Conservation (phyloP, 2,329 filamentous ascomycete genomes). For the Orbilia brochopaga region DNA sequence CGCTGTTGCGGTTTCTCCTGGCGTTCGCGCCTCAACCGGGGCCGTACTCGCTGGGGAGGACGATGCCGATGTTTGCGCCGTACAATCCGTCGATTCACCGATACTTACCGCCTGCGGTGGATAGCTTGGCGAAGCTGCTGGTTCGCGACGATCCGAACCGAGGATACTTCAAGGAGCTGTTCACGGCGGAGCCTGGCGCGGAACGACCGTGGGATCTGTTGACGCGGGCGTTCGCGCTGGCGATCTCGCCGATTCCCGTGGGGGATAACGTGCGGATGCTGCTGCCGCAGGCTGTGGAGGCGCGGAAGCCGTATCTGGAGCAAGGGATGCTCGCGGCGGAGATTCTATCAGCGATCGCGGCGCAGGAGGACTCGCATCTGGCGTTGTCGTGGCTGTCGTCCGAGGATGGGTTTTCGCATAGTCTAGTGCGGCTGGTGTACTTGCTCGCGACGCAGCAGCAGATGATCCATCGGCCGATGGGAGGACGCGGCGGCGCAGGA, state of each 20-base stretch:
- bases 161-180: slow-evolving; percentile 80
- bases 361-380: slow-evolving; percentile 72
- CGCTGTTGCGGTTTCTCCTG: slow-evolving; percentile 84
- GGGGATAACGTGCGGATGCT: slow-evolving; percentile 63
- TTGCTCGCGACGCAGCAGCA: slow-evolving; percentile 68
- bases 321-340: slow-evolving; percentile 90
- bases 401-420: slow-evolving; percentile 81
- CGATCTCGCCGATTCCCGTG: slow-evolving; percentile 78
- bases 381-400: slow-evolving; percentile 82
- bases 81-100: slow-evolving; percentile 83
- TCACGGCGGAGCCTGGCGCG: slow-evolving; percentile 72
- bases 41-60: slow-evolving; percentile 65
- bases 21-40: slow-evolving; percentile 83
- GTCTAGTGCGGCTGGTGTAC: slow-evolving; percentile 76
- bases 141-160: slow-evolving; percentile 93
- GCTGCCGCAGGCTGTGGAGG: slow-evolving; percentile 72
- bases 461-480: slow-evolving; percentile 62
- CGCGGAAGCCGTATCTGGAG: slow-evolving; percentile 85
- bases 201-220: slow-evolving; percentile 76
- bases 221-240: slow-evolving; percentile 83
- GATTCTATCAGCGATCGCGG: slow-evolving; percentile 78
- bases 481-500: slow-evolving; percentile 56
- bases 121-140: slow-evolving; percentile 87
- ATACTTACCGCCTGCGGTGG: slow-evolving; percentile 87
- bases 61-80: slow-evolving; percentile 73